Evolutionary conservation across 331 rosid species (phyloP).

Genomic region (Prunus yedoensis): DNA sequence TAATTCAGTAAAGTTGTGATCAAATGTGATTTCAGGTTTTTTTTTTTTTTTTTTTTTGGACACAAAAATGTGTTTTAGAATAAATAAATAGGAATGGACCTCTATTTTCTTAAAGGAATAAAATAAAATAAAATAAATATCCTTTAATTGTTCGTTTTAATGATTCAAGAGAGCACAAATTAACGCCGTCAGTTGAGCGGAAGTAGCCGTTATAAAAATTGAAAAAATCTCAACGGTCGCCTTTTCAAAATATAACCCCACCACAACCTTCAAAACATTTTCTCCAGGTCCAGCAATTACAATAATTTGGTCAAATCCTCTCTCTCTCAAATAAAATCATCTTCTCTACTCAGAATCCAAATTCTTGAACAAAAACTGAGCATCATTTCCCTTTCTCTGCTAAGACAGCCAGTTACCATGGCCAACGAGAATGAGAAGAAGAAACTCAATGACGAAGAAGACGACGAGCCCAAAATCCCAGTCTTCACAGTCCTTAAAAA

Average conservation of each 20-base stretch:
- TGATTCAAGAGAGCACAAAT: too few species aligned
- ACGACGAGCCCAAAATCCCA: constrained; percentile 45
- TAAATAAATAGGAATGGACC: too few species aligned
- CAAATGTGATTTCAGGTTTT: too few species aligned
- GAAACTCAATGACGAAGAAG: background rate
- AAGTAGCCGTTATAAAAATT: constrained; percentile 11
- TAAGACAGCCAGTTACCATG: constrained; percentile 23
- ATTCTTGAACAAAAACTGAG: background rate
- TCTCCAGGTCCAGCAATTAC: background rate
- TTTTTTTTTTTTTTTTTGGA: too few species aligned
- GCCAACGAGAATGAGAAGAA: constrained; percentile 16
- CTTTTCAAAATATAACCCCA: constrained; percentile 28
- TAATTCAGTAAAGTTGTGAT: too few species aligned
- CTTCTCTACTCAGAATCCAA: background rate
- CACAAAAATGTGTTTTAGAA: too few species aligned
- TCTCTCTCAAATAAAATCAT: background rate
- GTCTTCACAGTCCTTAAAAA: constrained; percentile 75
- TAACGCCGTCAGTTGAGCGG: too few species aligned
- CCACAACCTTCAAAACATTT: background rate
- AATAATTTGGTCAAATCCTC: background rate
- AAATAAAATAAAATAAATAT: too few species aligned
- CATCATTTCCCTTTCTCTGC: background rate
- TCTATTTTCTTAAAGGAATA: too few species aligned
- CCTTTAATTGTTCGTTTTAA: too few species aligned
- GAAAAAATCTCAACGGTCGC: constrained; percentile 24